phyloP scores from a whole-genome alignment of 345 rosid genomes.

The Lumnitzera racemosa region DNA sequence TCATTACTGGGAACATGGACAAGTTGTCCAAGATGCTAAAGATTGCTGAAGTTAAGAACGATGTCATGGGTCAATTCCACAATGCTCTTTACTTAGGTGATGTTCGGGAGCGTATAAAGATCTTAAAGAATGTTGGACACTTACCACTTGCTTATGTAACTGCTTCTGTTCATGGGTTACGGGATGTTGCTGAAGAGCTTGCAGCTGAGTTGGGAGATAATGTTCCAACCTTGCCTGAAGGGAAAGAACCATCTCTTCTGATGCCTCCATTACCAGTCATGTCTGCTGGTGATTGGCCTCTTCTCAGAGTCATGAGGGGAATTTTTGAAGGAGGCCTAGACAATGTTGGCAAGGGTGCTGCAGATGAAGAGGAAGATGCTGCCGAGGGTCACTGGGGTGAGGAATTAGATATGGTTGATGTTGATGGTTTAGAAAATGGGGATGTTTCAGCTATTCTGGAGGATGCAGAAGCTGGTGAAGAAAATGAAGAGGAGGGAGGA shows the following conservation, averaged over 20 bases:
- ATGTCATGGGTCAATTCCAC: conserved; percentile 96
- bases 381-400: conserved; percentile 81
- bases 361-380: conserved; percentile 55
- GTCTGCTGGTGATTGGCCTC: conserved; percentile 95
- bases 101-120: conserved; percentile 78
- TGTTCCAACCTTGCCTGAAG: conserved; percentile 66
- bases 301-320: conserved; percentile 87
- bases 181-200: conserved; percentile 62
- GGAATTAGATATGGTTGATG: conserved; percentile 66
- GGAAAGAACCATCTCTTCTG: conserved; percentile 61
- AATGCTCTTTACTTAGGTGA: conserved; percentile 89
- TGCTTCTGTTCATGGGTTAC: conserved; percentile 75
- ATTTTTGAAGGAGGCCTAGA: conserved; percentile 91
- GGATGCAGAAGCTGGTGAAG: conserved; percentile 62
- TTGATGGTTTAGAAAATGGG: conserved; percentile 58
- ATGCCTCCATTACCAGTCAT: conserved; percentile 72
- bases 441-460: conserved; percentile 49
- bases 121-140: conserved; percentile 82
- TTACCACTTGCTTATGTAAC: conserved; percentile 82
- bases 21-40: conserved; percentile 86
- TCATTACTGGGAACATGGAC: conserved; percentile 76
- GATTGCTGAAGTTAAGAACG: conserved; percentile 89
- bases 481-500: conserved; percentile 69
- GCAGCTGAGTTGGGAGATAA: conserved; percentile 68
- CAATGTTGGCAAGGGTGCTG: conserved; percentile 38